Evolutionary conservation across 169 alveolate species (phyloP).

Genomic region (Nephromyces sp.): DNA sequence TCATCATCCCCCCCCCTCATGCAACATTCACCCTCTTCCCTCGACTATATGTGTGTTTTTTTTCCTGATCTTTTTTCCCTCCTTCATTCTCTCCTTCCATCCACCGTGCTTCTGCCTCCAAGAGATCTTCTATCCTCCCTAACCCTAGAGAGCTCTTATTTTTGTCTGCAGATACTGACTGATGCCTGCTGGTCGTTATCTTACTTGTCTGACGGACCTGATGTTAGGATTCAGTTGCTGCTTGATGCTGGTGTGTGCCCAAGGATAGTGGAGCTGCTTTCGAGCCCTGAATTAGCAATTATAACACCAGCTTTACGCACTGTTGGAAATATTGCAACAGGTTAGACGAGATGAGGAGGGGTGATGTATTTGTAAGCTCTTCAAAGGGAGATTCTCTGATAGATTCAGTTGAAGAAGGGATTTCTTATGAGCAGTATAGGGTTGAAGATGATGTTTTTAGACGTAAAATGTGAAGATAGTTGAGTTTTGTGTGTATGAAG

Average conservation of each 20-base stretch:
- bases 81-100: no score
- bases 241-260: constrained; percentile 73
- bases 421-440: no score
- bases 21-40: neutral
- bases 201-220: constrained; percentile 82
- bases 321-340: constrained; percentile 82
- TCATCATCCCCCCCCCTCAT: no score
- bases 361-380: neutral
- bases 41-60: neutral
- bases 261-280: constrained; percentile 77
- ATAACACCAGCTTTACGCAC: constrained; percentile 90
- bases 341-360: constrained; percentile 54
- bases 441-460: no score
- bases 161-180: constrained; percentile 47
- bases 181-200: constrained; percentile 87
- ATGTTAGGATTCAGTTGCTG: constrained; percentile 68
- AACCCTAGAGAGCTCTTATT: neutral
- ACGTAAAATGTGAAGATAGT: no score
- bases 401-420: no score
- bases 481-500: no score
- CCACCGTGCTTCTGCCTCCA: neutral
- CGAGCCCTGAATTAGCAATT: constrained; percentile 68
- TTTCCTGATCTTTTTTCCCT: no score
- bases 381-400: neutral
- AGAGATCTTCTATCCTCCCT: neutral